Percentiles rank a stretch among this genome's conserved stretches.
These are phyloP conservation scores for Hydrangea macrophylla DNA, from an alignment of 148 eudicot species.

Conservation along the genomic window DNA sequence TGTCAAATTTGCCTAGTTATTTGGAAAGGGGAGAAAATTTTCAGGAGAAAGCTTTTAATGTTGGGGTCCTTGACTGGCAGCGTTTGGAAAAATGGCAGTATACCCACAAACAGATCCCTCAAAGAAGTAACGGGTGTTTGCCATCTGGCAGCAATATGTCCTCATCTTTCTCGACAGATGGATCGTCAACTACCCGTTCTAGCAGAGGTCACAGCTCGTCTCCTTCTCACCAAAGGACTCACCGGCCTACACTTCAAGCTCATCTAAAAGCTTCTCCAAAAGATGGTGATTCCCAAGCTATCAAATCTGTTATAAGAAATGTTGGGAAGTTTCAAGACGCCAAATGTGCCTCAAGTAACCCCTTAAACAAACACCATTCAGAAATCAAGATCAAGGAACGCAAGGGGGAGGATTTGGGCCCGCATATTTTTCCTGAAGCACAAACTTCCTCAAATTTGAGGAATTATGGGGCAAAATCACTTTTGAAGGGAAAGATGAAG, in stretches of 20 bases:
- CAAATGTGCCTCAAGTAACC: constrained; percentile 20
- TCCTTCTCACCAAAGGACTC: constrained; percentile 39
- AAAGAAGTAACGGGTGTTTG: constrained; percentile 25
- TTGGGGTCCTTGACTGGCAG: constrained; percentile 87
- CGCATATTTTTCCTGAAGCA: constrained; percentile 15
- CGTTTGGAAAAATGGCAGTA: constrained; percentile 70
- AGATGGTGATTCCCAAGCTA: constrained; percentile 21
- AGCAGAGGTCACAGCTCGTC: constrained; percentile 45
- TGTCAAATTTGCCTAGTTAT: constrained; percentile 76
- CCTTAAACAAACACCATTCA: constrained; percentile 15
- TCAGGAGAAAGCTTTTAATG: constrained; percentile 60
- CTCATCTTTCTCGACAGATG: constrained; percentile 47
- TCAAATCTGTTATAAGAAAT: constrained; percentile 19
- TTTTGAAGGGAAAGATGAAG: constrained; percentile 47
- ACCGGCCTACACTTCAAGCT: constrained; percentile 32
- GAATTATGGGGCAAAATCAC: constrained; percentile 20
- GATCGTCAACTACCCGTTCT: constrained; percentile 52
- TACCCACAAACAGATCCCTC: constrained; percentile 27
- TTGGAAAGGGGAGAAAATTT: constrained; percentile 59
- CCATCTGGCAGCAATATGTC: constrained; percentile 59
- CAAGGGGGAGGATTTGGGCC: constrained; percentile 27
- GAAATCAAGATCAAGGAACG: constrained; percentile 25
- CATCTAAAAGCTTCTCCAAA: constrained; percentile 29
- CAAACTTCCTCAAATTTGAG: constrained; percentile 13
- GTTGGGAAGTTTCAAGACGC: constrained; percentile 21